These are phyloP conservation scores for Asclepias syriaca DNA, from an alignment of 257 asterid species.

Conservation along the genomic window DNA sequence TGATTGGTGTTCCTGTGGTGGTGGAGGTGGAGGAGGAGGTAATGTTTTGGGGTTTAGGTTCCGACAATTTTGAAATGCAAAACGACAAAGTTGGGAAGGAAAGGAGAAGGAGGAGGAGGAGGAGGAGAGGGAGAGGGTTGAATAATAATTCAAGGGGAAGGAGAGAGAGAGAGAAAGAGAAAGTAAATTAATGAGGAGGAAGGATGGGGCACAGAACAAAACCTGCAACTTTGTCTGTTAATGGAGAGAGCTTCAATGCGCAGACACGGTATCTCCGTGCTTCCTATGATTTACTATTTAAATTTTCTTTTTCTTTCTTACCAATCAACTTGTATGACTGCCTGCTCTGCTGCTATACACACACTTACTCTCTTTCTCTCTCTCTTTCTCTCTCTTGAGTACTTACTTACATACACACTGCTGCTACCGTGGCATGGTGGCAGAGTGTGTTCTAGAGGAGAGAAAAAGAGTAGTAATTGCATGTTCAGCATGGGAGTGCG, in stretches of 20 bases:
- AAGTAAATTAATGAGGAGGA: conserved; percentile 24
- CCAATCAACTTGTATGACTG: conserved; percentile 7
- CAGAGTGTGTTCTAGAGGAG: neutral
- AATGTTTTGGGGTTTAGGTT: neutral
- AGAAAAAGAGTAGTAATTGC: conserved; percentile 13
- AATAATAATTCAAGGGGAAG: neutral
- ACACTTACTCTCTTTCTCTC: neutral
- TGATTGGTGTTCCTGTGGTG: neutral
- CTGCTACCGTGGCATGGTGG: conserved; percentile 3
- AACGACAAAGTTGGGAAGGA: conserved; percentile 11
- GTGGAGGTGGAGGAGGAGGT: neutral
- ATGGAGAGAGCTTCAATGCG: conserved; percentile 33
- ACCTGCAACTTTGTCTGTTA: conserved; percentile 43
- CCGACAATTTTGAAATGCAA: conserved; percentile 6
- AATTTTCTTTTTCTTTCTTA: neutral
- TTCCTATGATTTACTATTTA: conserved; percentile 13
- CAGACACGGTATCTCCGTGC: conserved; percentile 65
- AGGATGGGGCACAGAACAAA: conserved; percentile 29
- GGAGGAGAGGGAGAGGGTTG: neutral
- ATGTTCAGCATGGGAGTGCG: conserved; percentile 16
- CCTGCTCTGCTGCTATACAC: neutral
- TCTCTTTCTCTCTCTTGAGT: too few relatives aligned
- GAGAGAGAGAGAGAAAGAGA: neutral
- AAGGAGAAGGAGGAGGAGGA: neutral
- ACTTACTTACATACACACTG: too few relatives aligned